phyloP scores from a whole-genome alignment of 1,284 basidiomycete species.

The Trichosporon ovoides region DNA sequence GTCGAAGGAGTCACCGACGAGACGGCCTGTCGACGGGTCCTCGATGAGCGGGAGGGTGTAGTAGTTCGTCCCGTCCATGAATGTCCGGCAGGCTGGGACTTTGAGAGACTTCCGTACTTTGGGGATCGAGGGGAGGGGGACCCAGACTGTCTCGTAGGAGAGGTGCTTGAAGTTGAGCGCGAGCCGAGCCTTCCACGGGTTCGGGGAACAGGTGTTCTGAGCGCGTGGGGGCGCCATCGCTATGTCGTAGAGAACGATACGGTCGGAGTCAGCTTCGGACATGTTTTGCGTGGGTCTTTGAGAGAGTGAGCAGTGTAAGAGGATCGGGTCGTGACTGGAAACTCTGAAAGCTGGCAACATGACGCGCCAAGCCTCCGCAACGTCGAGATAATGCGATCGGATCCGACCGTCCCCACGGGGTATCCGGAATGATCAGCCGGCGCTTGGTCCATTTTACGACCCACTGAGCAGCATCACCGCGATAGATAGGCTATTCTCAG shows the following conservation, averaged over 20 bases:
- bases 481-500: no score
- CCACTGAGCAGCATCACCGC: no score
- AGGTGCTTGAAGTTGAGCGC: slow-evolving; percentile 1
- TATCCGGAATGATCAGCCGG: no score
- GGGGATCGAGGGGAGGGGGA: not conserved
- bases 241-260: slow-evolving; percentile 1
- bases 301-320: not conserved
- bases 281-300: not conserved
- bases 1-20: slow-evolving; percentile 1
- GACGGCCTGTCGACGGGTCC: not conserved
- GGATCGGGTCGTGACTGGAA: not conserved
- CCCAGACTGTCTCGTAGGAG: not conserved
- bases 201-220: not conserved
- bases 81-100: not conserved
- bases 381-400: no score
- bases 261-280: not conserved
- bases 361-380: no score
- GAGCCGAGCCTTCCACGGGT: not conserved
- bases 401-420: no score
- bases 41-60: not conserved
- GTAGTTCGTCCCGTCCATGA: not conserved
- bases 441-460: no score
- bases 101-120: not conserved
- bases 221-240: not conserved
- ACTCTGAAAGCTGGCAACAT: no score